Percentiles rank a stretch among this genome's conserved stretches.
Conservation (phyloP, 2,329 filamentous ascomycete species). For the Trichoderma atrobrunneum region DNA sequence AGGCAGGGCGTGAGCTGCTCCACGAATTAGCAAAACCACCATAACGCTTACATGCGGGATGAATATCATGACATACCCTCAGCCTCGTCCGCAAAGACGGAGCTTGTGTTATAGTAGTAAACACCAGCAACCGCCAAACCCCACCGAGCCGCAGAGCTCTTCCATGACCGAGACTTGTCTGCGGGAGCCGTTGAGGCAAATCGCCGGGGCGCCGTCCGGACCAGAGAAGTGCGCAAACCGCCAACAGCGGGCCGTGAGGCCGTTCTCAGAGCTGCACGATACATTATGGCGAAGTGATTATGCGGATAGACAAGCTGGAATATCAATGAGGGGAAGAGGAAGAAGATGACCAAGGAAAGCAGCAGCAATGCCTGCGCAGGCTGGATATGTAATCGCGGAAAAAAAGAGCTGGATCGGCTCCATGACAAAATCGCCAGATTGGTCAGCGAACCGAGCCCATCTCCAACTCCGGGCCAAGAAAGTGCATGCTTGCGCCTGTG, state of each 20-base stretch:
- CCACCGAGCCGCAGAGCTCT: conserved; percentile 70
- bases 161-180: conserved; percentile 75
- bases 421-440: conserved; percentile 19
- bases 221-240: conserved; percentile 39
- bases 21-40: background rate
- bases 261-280: conserved; percentile 50
- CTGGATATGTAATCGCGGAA: conserved; percentile 14
- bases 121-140: conserved; percentile 71
- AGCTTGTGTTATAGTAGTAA: conserved; percentile 93
- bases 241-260: conserved; percentile 45
- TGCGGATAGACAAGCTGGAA: background rate
- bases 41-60: background rate
- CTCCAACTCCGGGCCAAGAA: background rate
- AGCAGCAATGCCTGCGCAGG: conserved; percentile 1
- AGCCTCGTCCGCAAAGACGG: conserved; percentile 80
- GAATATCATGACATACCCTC: conserved; percentile 54
- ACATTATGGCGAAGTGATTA: conserved; percentile 40
- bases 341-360: background rate
- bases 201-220: conserved; percentile 44
- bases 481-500: background rate
- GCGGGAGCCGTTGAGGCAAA: conserved; percentile 56
- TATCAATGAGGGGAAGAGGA: background rate
- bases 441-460: conserved; percentile 19
- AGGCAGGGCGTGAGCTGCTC: conserved; percentile 31
- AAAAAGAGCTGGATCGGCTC: conserved; percentile 8